Percentiles rank a stretch among this genome's conserved stretches.
Evolutionary conservation across 2,329 filamentous ascomycete genomes (phyloP).

Genomic region (Gremmenia infestans): DNA sequence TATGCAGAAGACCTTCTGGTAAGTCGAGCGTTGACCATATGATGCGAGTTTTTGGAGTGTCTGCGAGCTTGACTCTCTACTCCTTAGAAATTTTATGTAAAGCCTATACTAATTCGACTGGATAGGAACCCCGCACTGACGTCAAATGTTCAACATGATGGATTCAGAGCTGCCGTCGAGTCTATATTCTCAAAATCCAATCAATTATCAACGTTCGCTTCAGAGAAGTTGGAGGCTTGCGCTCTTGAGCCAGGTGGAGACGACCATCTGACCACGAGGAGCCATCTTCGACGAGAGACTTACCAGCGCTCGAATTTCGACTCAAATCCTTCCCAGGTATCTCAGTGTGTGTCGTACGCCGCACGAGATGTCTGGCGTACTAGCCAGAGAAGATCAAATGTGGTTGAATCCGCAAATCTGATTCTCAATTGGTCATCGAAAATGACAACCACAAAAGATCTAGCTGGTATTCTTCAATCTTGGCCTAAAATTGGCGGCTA

Average conservation of each 20-base stretch:
- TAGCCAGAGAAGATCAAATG: conserved; percentile 8
- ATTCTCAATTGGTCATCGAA: conserved; percentile 23
- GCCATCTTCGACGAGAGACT: conserved; percentile 5
- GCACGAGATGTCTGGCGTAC: conserved; percentile 11
- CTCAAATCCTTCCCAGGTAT: neutral
- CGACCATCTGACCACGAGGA: conserved; percentile 12
- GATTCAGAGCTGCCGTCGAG: conserved; percentile 10
- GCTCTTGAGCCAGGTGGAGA: conserved; percentile 1
- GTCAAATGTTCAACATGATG: conserved; percentile 37
- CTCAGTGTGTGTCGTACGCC: conserved; percentile 4
- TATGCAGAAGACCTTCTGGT: conserved; percentile 41
- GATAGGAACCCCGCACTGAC: conserved; percentile 33
- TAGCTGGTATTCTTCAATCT: conserved; percentile 28
- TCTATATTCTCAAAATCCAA: conserved; percentile 15
- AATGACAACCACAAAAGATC: conserved; percentile 22
- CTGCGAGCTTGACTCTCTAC: no score
- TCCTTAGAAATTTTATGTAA: no score
- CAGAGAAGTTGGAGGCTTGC: neutral
- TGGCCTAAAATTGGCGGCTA: conserved; percentile 38
- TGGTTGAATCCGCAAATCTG: conserved; percentile 24
- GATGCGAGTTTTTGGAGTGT: no score
- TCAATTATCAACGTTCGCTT: conserved; percentile 14
- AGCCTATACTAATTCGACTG: no score
- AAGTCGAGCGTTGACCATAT: no score
- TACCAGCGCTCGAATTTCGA: conserved; percentile 4